Conservation (phyloP, 108 stramenopile species). For the Pseudonitzschia delicatissima region DNA sequence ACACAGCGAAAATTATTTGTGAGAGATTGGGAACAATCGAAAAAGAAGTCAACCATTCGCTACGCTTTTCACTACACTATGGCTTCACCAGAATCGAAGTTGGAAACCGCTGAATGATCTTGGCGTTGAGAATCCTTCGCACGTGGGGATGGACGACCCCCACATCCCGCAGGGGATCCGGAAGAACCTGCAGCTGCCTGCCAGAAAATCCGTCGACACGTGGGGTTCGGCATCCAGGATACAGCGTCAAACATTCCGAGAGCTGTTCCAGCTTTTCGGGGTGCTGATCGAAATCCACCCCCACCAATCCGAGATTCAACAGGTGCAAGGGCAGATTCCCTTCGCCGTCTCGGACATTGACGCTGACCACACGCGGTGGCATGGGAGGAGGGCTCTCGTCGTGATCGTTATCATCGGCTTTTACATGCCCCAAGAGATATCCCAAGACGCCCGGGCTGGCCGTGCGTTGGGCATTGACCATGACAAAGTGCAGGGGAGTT, state of each 20-base stretch:
- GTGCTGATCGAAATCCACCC: conserved; percentile 15
- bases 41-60: neutral
- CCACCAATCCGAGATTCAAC: conserved; percentile 50
- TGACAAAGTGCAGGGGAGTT: conserved; percentile 81
- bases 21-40: neutral
- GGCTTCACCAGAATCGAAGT: conserved; percentile 52
- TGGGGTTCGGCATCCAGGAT: conserved; percentile 56
- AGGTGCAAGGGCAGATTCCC: conserved; percentile 73
- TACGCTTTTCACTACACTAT: neutral
- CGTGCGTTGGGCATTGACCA: conserved; percentile 83
- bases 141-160: conserved; percentile 78
- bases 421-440: conserved; percentile 37
- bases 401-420: neutral
- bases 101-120: conserved; percentile 77
- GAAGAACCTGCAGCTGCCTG: conserved; percentile 73
- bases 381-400: neutral
- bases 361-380: too few species aligned
- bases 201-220: conserved; percentile 75
- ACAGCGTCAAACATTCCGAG: conserved; percentile 62
- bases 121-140: conserved; percentile 73
- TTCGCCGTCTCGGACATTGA: conserved; percentile 69
- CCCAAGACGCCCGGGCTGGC: conserved; percentile 64
- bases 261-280: conserved; percentile 51
- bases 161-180: conserved; percentile 78
- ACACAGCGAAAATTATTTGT: neutral